Base-by-base conservation (phyloP, 805 yeast species). In the Hanseniaspora nectarophila region DNA sequence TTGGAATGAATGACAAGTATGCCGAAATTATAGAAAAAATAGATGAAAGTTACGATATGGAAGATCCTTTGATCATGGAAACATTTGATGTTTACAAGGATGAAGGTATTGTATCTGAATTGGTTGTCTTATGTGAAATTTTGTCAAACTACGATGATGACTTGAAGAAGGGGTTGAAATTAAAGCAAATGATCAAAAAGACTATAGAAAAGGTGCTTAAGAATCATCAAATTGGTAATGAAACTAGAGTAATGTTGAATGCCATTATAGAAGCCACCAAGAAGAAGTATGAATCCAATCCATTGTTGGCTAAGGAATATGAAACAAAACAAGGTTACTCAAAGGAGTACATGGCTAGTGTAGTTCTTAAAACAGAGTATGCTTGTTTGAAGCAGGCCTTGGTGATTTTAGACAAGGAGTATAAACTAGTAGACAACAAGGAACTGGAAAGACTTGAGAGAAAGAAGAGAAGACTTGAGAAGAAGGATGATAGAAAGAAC, bases 71-170 rank as follows among this genome's bases (percentile, higher is more conserved):
- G 23, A 65, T 78, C 0, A 58, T 76, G 32, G 83, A 80, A 15
- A 69, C 80, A 0, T 84, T 78, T 65, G 92, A 84, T 58, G 73
- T 81, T 51, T 82, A 73, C 58, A 60, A 56, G 2, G 71, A 77
- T 40, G 79, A 81, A 10, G 85, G 78, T 33, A 69, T 81, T 1
- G 61, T 74, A 18, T 73, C 81, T n/a, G 90, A 85, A 62, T 64
- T 77, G 37, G 66, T 73, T 1, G 63, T 82, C 20, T 49, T 83
- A 4, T 54, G 81, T 5, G 82, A 81, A 57, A 69, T 77, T 18
- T 5, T 48, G 12, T 13, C 45, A 7, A 31, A 21, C 9, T 40
- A 2, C 57, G 81, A 9, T 35, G 65, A 15, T 64, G 62, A 49
- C 52, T 60, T 3, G 61, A 70, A 54, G 55, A 61, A 12, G 46